phyloP scores from a whole-genome alignment of 2,329 filamentous ascomycete genomes.

The Pseudophaeomoniella oleicola region DNA sequence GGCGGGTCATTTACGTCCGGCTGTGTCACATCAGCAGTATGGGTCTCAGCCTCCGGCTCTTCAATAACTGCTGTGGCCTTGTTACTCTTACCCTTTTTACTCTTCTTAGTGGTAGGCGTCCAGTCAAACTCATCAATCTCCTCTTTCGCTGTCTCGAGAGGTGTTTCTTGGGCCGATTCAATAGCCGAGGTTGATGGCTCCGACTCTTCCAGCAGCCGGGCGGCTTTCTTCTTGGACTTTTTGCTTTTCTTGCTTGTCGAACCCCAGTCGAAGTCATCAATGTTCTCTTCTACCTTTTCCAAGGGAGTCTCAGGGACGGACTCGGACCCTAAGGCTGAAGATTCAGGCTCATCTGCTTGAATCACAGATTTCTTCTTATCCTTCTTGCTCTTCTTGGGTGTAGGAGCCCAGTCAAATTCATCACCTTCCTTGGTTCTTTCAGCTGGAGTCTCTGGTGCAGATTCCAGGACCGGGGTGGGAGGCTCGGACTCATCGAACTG shows the following conservation, averaged over 20 bases:
- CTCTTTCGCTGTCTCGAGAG: conserved; percentile 1
- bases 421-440: background rate
- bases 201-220: no score
- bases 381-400: conserved; percentile 4
- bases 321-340: no score
- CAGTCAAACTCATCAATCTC: background rate
- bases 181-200: no score
- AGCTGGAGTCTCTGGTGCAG: background rate
- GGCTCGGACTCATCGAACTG: no score
- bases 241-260: conserved; percentile 14
- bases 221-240: conserved; percentile 1
- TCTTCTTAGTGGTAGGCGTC: conserved; percentile 3
- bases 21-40: no score
- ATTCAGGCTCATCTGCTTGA: no score
- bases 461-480: background rate
- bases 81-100: conserved; percentile 2
- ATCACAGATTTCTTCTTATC: conserved; percentile 3
- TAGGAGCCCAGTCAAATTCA: background rate
- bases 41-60: no score
- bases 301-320: background rate
- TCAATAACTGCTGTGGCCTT: background rate
- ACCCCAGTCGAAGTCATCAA: conserved; percentile 2
- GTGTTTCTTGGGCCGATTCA: background rate
- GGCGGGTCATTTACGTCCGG: no score
- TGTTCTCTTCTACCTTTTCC: conserved; percentile 2